Base-by-base conservation (phyloP, 2,329 filamentous ascomycete species). In the Orbilia oligospora region DNA sequence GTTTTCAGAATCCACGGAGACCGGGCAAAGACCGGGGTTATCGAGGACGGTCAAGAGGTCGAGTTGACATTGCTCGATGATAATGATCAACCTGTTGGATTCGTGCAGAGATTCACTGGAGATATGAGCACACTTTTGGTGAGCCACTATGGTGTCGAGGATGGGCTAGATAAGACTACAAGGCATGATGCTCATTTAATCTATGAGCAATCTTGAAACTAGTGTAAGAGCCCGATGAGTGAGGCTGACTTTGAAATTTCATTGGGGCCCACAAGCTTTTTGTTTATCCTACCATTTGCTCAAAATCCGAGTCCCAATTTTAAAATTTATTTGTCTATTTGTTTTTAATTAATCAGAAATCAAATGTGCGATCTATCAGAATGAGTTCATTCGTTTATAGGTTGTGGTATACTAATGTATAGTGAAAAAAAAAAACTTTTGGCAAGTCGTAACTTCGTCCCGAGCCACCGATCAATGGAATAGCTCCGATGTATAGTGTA, bases 51-150 rank as follows among this genome's bases (percentile, higher is more conserved):
- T 5, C 46, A 38, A 10, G 66, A 69, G 18, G 36, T 69, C 16
- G 66, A 69, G 9, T 53, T 69, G n/a, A 58, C 66, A 5, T 36
- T 69, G 36, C 24, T 69, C 14, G 66, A 63, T 41, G 67, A 48
- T 18, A n/a, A 63, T 22, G 24, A n/a, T 16, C 51, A 70, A 12
- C 53, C 53, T 12, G 44, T 61, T 4, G 20, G 33, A 3, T 49
- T 70, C n/a, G 53, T 70, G 16, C 53, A 70, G 53, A 24, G 67
- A 36, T 70, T 36, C 22, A 61, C 33, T 3, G 18, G 46, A 6
- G 67, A 70, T 46, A 49, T 30, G 41, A 22, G 18, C n/a, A 70
- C 67, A 1, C 22, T 70, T 14, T 3, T 70, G 53, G 53, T 70
- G 5, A 70, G 67, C 33, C 33, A 63, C 8, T 70, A 61, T 49